Evolutionary conservation across 176 grass and related monocot species (phyloP).

Genomic region (Aechmea fasciata): DNA sequence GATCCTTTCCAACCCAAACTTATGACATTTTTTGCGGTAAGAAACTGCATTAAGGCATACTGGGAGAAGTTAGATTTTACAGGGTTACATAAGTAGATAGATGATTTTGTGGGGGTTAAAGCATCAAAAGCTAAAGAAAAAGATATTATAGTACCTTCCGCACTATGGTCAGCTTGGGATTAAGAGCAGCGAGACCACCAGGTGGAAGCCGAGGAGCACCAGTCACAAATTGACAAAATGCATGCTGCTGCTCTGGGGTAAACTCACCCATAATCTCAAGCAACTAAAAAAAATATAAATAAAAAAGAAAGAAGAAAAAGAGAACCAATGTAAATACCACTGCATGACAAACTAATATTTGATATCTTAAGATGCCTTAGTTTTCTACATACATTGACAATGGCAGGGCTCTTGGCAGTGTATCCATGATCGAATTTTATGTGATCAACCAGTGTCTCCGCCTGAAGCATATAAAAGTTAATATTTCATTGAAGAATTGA

Average conservation of each 20-base stretch:
- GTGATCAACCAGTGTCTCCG: constrained; percentile 65
- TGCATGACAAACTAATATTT: constrained; percentile 3
- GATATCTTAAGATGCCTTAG: background rate
- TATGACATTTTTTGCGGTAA: no score
- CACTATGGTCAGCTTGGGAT: constrained; percentile 81
- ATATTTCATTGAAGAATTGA: constrained; percentile 12
- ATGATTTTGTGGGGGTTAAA: no score
- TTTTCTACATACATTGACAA: constrained; percentile 54
- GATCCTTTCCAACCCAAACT: no score
- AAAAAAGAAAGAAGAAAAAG: constrained; percentile 13
- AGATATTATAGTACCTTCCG: constrained; percentile 45
- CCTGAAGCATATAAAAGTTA: constrained; percentile 30
- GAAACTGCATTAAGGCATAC: no score
- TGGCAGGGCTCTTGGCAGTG: constrained; percentile 71
- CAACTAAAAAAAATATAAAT: constrained; percentile 35
- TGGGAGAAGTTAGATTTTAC: no score
- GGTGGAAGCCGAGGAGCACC: constrained; percentile 85
- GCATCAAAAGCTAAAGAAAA: no score
- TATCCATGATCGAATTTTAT: constrained; percentile 99
- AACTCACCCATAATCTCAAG: constrained; percentile 91
- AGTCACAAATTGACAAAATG: constrained; percentile 91
- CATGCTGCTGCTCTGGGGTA: constrained; percentile 62
- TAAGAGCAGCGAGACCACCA: constrained; percentile 72
- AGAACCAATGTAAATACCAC: background rate
- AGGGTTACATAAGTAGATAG: no score